Evolutionary conservation across 2,329 filamentous ascomycete species (phyloP).

Genomic region (Aspergillus neoniger): DNA sequence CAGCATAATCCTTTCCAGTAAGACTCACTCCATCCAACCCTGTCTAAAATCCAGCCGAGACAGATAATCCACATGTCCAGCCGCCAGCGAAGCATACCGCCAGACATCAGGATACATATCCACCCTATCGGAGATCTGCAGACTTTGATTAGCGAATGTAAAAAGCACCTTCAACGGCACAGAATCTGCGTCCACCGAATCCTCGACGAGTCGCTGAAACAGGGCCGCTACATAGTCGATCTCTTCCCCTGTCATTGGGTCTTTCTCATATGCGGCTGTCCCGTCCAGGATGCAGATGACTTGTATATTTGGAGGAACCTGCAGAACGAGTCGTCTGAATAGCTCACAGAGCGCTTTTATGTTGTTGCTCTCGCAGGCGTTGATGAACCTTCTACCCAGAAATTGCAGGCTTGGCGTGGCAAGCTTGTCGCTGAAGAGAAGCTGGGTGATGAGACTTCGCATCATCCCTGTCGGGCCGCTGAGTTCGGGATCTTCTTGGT

Average conservation of each 20-base stretch:
- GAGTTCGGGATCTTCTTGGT: background rate
- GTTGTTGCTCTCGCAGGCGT: background rate
- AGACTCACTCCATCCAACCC: background rate
- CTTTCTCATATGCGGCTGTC: background rate
- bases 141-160: background rate
- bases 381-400: background rate
- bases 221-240: background rate
- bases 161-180: background rate
- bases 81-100: background rate
- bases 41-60: background rate
- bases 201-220: background rate
- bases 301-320: background rate
- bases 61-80: background rate
- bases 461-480: background rate
- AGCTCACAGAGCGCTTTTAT: background rate
- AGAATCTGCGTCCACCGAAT: background rate
- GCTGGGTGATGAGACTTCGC: background rate
- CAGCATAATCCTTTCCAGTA: too few relatives aligned
- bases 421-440: background rate
- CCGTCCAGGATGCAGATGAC: background rate
- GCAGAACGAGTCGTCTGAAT: background rate
- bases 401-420: background rate
- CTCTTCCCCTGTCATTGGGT: background rate
- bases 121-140: background rate
- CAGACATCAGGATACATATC: background rate